Conservation (phyloP, 1,284 basidiomycete genomes). For the Ganoderma resinaceum region DNA sequence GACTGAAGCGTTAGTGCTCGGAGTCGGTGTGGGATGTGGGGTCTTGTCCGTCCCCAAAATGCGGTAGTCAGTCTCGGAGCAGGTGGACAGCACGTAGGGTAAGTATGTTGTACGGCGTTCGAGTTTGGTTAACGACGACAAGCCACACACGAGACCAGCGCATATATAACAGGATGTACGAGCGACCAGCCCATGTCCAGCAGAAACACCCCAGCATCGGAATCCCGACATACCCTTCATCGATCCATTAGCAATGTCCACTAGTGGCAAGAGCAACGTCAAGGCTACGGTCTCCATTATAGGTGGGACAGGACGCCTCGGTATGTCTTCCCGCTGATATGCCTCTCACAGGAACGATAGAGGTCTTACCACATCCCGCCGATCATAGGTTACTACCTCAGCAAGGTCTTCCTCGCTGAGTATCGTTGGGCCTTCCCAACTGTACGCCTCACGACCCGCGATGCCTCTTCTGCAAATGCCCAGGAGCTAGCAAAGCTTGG, state of each 20-base stretch:
- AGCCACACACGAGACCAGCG: not conserved
- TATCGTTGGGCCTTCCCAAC: slow-evolving; percentile 9
- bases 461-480: slow-evolving; percentile 28
- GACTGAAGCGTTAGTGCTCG: not conserved
- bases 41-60: not conserved
- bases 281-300: not conserved
- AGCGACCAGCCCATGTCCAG: not conserved
- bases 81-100: not conserved
- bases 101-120: not conserved
- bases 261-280: not conserved
- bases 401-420: slow-evolving; percentile 6
- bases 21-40: slow-evolving; percentile 4
- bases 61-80: not conserved
- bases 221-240: not conserved
- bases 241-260: not conserved
- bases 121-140: not conserved
- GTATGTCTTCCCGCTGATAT: not conserved
- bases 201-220: not conserved
- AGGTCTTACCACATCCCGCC: not conserved
- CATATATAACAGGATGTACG: not conserved
- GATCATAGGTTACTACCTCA: not conserved
- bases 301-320: not conserved
- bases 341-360: not conserved
- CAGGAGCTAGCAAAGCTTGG: slow-evolving; percentile 30
- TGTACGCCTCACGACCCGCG: slow-evolving; percentile 21